Evolutionary conservation across 2,329 filamentous ascomycete species (phyloP), one percentile per base, ranked within the genome.

Genomic region (Diaporthe longicolla): DNA sequence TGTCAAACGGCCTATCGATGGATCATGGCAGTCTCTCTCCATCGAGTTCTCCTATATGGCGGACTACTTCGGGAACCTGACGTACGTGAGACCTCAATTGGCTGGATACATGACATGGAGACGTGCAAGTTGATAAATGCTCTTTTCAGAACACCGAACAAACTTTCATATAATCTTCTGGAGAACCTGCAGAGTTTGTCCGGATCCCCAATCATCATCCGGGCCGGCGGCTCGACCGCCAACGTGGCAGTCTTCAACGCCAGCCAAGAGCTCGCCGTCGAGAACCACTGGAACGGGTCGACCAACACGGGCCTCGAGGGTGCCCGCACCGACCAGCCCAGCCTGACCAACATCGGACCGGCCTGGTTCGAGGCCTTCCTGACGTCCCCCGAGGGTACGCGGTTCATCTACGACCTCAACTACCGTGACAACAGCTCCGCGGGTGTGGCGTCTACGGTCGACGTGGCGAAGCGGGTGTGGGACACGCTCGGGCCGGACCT

Each of bases 161-260:
- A 72, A 50, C 52, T 72, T 40, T 72, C 71, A 2, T 32, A 69
- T 8, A 54, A 65, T 37, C 71, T 72, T 5, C 37, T 72, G 15
- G 50, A 50, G 7, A 68, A 72, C 10, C 71, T 72, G 26, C 37
- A 69, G 29, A 37, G 1, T 21, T 9, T 58, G 26, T 57, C 59
- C 40, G 71, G 71, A 2, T 52, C 48, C 4, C 63, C 61, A 17
- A 50, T 65, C 8, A 58, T 72, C 13, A 48, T 69, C 50, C 52
- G 74, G 74, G 63, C 80, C 76, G 45, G 80, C 78, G 17, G 78
- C 78, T 48, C 58, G n/a, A 68, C 71, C 3, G 59, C 61, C 15
- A 72, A 58, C 15, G 54, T 65, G n/a, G 71, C 43, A 9, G 43
- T 55, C 19, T 72, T 68, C 37, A 72, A 72, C 52, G 71, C 71